phyloP scores from a whole-genome alignment of 805 yeast genomes.

The Candida coquimbonensis region DNA sequence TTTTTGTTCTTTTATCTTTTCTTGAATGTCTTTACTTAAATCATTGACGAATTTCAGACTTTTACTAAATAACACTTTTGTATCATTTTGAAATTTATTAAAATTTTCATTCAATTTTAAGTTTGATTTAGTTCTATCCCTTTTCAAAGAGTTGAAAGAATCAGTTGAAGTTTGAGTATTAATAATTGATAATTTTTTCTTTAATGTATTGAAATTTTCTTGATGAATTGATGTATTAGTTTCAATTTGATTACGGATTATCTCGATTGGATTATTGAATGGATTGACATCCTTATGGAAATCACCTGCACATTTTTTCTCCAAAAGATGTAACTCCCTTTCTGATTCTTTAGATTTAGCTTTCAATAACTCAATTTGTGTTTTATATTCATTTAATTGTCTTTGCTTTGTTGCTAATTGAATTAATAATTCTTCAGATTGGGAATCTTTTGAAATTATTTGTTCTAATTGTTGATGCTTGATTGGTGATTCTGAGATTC shows the following conservation, averaged over 20 bases:
- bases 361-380: conserved; percentile 29
- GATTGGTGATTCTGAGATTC: too few species aligned
- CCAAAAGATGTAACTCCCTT: conserved; percentile 31
- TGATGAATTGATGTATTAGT: conserved; percentile 5
- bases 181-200: conserved; percentile 18
- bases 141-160: conserved; percentile 2
- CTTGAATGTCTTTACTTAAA: conserved; percentile 26
- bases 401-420: conserved; percentile 47
- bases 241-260: conserved; percentile 6
- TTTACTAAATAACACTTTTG: conserved; percentile 15
- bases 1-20: conserved; percentile 21
- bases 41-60: conserved; percentile 17
- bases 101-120: conserved; percentile 10
- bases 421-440: conserved; percentile 25
- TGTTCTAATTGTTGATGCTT: not conserved
- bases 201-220: conserved; percentile 15
- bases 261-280: conserved; percentile 12
- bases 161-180: conserved; percentile 9
- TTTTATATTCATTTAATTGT: conserved; percentile 41
- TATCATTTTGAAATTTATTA: conserved; percentile 20
- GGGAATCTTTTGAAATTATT: not conserved
- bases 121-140: not conserved
- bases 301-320: conserved; percentile 23
- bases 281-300: not conserved
- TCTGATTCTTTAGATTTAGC: conserved; percentile 33